phyloP scores from a whole-genome alignment of 2,329 filamentous ascomycete species.

The Fusarium oligoseptatum region DNA sequence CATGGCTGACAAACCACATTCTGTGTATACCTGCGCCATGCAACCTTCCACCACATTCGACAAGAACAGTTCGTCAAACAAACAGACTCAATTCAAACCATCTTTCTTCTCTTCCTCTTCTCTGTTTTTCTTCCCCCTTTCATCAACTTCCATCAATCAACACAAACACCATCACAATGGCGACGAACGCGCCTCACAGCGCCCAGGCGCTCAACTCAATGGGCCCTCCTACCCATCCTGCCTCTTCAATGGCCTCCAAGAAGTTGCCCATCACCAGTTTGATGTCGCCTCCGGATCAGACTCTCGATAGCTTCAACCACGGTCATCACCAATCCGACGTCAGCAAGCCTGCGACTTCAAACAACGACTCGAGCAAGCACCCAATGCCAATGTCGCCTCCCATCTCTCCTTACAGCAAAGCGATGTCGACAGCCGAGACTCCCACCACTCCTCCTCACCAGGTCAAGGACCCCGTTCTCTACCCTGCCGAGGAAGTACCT shows the following conservation, averaged over 20 bases:
- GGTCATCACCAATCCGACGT: conserved; percentile 22
- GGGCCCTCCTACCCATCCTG: conserved; percentile 47
- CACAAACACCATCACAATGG: conserved; percentile 43
- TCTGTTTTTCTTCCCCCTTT: conserved; percentile 24
- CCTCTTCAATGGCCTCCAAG: conserved; percentile 48
- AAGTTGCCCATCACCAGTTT: conserved; percentile 67
- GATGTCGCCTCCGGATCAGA: conserved; percentile 73
- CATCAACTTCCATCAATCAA: conserved; percentile 27
- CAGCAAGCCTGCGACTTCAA: conserved; percentile 32
- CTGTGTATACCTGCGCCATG: conserved; percentile 36
- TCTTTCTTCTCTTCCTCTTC: conserved; percentile 27
- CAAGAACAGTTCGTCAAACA: conserved; percentile 39
- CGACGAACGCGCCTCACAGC: conserved; percentile 40
- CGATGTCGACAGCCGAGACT: conserved; percentile 51
- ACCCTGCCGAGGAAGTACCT: conserved; percentile 59
- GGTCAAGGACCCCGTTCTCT: conserved; percentile 70
- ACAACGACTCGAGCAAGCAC: conserved; percentile 49
- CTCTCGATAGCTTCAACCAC: conserved; percentile 65
- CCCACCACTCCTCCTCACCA: conserved; percentile 48
- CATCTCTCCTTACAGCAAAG: conserved; percentile 64
- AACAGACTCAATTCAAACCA: conserved; percentile 32
- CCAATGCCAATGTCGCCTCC: conserved; percentile 68
- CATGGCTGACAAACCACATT: conserved; percentile 55
- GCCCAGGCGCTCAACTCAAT: conserved; percentile 43
- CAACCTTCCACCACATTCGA: conserved; percentile 52